A percentile compares a stretch with the other conserved stretches of the same genome.
Evolutionary conservation across 768 basidiomycete species (phyloP).

Genomic region (Mycena indigotica): DNA sequence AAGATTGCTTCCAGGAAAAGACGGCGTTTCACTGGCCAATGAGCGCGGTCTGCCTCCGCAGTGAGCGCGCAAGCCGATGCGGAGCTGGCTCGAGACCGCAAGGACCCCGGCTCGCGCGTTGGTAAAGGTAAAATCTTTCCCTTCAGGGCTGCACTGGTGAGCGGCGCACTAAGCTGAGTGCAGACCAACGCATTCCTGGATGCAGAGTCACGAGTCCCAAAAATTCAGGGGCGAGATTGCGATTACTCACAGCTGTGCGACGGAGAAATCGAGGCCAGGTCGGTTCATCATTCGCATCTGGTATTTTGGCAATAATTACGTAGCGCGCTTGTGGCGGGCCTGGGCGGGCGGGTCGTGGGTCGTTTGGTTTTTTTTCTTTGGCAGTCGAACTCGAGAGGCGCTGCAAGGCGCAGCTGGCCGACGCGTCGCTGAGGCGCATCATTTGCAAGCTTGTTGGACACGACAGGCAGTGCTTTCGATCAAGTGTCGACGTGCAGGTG

Average conservation of each 20-base stretch:
- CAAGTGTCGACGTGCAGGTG: neutral
- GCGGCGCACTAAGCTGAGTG: too few relatives aligned
- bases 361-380: too few relatives aligned
- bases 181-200: too few relatives aligned
- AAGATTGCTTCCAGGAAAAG: neutral
- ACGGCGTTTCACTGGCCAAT: too few relatives aligned
- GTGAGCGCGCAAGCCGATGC: neutral
- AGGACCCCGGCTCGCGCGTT: too few relatives aligned
- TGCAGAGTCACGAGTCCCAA: too few relatives aligned
- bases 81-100: neutral
- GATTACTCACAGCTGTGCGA: neutral
- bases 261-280: neutral
- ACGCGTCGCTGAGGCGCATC: neutral
- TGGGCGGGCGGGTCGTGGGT: neutral
- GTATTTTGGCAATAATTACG: too few relatives aligned
- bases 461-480: neutral
- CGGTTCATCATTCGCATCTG: neutral
- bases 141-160: neutral
- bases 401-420: neutral
- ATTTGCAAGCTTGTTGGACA: neutral
- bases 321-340: too few relatives aligned
- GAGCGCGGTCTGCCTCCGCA: neutral
- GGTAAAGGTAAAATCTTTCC: too few relatives aligned
- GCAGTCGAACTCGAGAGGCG: too few relatives aligned
- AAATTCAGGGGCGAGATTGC: neutral